Percentiles rank a stretch among this genome's conserved stretches.
These are phyloP conservation scores for Candida saitoana DNA, from an alignment of 805 yeast genomes.

Conservation along the genomic window DNA sequence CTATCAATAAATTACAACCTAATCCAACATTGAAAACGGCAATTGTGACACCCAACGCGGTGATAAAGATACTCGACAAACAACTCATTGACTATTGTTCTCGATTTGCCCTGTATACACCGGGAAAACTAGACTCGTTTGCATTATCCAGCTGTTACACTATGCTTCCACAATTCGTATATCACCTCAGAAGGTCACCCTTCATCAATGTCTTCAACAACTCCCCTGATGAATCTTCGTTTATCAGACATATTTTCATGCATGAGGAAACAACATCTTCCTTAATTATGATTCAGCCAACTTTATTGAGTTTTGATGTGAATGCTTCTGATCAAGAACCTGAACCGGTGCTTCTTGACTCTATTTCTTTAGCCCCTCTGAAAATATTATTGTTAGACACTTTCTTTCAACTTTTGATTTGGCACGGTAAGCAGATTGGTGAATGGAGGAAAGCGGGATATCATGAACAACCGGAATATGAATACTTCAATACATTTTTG, in stretches of 20 bases:
- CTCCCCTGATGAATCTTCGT: slow-evolving; percentile 71
- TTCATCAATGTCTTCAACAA: slow-evolving; percentile 63
- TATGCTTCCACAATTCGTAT: slow-evolving; percentile 63
- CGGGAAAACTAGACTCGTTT: slow-evolving; percentile 46
- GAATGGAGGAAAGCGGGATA: slow-evolving; percentile 64
- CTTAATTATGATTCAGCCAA: slow-evolving; percentile 66
- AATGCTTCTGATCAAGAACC: slow-evolving; percentile 46
- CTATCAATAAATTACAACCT: slow-evolving; percentile 38
- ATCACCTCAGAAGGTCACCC: slow-evolving; percentile 62
- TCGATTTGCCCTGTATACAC: slow-evolving; percentile 39
- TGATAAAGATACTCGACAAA: slow-evolving; percentile 42
- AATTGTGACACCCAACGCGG: slow-evolving; percentile 14
- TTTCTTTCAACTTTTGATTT: slow-evolving; percentile 64
- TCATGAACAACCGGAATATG: slow-evolving; percentile 58
- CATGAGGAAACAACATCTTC: slow-evolving; percentile 60
- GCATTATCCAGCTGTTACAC: slow-evolving; percentile 47
- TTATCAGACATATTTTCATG: slow-evolving; percentile 56
- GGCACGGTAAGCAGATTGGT: slow-evolving; percentile 63
- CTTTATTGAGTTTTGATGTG: slow-evolving; percentile 54
- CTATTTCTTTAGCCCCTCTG: slow-evolving; percentile 55
- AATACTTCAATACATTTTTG: slow-evolving; percentile 54
- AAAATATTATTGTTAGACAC: slow-evolving; percentile 60
- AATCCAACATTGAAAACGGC: slow-evolving; percentile 13
- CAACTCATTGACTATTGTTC: slow-evolving; percentile 31
- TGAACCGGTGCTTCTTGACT: slow-evolving; percentile 60